Base-by-base conservation (phyloP, 2,329 filamentous ascomycete species). In the Stylonectria norvegica region DNA sequence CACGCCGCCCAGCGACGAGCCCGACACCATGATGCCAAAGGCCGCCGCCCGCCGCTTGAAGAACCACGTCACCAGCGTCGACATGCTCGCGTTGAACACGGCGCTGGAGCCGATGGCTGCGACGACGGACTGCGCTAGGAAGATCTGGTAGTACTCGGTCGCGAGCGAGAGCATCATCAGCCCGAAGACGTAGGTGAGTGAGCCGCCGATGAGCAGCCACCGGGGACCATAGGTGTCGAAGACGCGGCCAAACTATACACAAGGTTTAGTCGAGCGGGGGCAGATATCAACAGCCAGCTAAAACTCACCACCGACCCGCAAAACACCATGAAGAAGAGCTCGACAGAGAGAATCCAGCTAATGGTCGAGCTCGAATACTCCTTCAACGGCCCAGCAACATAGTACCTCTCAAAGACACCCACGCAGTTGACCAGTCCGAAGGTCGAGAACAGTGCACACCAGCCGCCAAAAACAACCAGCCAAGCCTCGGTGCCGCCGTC, bases 211-310 rank as follows among this genome's bases (percentile, higher is more conserved):
- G 11, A 84, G 63, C 4, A 86, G 65, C 43, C 68, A 75, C 27
- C 71, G 70, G 1, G 83, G 80, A 2, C 84, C 84, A 48, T 78
- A 77, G 47, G 70, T 76, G 59, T 88, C 84, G 51, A 78, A 85
- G 9, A 84, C 33, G 28, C 75, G 77, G 1, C 85, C 84, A 36
- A 68, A 80, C 42, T 61, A 43, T 32, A 38, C 5, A 30, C 6
- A 6, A 15, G 8, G 14, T 30, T 15, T 10, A 14, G 9, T 15
- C 9, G 12, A 25, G 22, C 10, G 31, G 35, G 16, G 40, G 42
- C 39, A 49, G 37, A 10, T 12, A 28, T 14, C 12, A 7, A 6
- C 3, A 34, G 69, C 20, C 64, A 3, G 4, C 16, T 53, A 10
- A 35, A n/a, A 61, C 66, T 49, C 57, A 73, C 68, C 11, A 68